A percentile compares a stretch with the other conserved stretches of the same genome.
These are phyloP conservation scores for Celoporthe dispersa DNA, from an alignment of 2,329 filamentous ascomycete species.

Conservation along the genomic window DNA sequence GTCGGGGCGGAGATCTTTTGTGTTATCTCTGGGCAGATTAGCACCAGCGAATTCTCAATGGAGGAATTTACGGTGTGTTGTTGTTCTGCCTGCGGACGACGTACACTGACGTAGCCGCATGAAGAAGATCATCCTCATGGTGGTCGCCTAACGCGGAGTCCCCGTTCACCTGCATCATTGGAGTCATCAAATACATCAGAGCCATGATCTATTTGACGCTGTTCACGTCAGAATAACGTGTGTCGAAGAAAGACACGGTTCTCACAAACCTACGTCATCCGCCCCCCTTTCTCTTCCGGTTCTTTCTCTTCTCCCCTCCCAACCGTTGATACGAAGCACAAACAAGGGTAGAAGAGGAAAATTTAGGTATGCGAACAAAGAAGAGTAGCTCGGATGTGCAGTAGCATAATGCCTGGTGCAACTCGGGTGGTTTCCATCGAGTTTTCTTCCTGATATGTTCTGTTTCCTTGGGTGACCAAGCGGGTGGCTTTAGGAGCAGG, in stretches of 20 bases:
- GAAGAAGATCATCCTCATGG: neutral
- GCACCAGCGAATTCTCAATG: neutral
- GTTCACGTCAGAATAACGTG: neutral
- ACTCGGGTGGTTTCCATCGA: neutral
- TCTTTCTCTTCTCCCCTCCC: neutral
- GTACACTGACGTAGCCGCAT: neutral
- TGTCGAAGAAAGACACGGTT: neutral
- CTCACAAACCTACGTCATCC: slow-evolving; percentile 5
- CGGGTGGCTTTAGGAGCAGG: no score
- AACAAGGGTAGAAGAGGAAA: neutral
- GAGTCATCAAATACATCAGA: neutral
- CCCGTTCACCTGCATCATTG: slow-evolving; percentile 1
- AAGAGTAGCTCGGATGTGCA: neutral
- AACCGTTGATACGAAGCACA: neutral
- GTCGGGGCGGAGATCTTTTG: no score
- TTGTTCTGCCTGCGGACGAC: neutral
- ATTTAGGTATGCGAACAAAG: neutral
- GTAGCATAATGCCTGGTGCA: neutral
- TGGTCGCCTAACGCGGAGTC: neutral
- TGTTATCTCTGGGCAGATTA: no score
- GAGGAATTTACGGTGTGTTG: neutral
- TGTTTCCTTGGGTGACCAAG: no score
- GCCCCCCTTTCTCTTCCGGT: neutral
- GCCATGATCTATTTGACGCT: neutral
- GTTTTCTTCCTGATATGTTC: neutral